Conservation (phyloP, 2,329 filamentous ascomycete species). For the Paecilomyces dactylethromorphus region DNA sequence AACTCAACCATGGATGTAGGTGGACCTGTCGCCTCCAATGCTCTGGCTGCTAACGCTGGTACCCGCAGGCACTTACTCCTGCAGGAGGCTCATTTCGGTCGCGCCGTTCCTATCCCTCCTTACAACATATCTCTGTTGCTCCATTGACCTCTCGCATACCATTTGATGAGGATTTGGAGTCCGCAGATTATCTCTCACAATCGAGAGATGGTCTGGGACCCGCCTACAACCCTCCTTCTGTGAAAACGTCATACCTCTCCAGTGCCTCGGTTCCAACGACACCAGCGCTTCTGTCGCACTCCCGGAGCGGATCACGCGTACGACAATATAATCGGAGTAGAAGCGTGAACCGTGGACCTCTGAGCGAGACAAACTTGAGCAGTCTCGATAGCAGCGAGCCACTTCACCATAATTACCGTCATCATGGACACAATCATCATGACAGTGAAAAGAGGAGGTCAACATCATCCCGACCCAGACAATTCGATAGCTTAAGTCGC, state of each 20-base stretch:
- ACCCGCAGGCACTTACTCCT: conserved; percentile 14
- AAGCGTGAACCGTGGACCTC: conserved; percentile 24
- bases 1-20: conserved; percentile 1
- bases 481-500: conserved; percentile 7
- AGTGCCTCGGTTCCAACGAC: conserved; percentile 37
- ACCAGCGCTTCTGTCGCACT: conserved; percentile 36
- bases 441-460: background rate
- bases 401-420: conserved; percentile 9
- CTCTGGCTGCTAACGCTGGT: conserved; percentile 2
- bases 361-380: conserved; percentile 31
- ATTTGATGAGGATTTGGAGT: conserved; percentile 39
- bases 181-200: conserved; percentile 25
- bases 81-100: conserved; percentile 27
- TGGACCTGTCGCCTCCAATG: background rate
- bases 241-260: conserved; percentile 31
- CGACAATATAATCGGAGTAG: conserved; percentile 25
- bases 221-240: conserved; percentile 19
- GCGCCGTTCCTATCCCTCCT: conserved; percentile 53
- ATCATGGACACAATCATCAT: conserved; percentile 1
- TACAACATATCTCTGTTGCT: conserved; percentile 55
- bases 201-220: conserved; percentile 18
- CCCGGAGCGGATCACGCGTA: conserved; percentile 31
- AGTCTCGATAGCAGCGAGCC: conserved; percentile 19
- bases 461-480: conserved; percentile 3
- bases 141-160: conserved; percentile 51